Percentiles rank a stretch among this genome's conserved stretches.
These are phyloP conservation scores for Quercus wislizeni DNA, from an alignment of 306 rosid genomes.

Conservation along the genomic window DNA sequence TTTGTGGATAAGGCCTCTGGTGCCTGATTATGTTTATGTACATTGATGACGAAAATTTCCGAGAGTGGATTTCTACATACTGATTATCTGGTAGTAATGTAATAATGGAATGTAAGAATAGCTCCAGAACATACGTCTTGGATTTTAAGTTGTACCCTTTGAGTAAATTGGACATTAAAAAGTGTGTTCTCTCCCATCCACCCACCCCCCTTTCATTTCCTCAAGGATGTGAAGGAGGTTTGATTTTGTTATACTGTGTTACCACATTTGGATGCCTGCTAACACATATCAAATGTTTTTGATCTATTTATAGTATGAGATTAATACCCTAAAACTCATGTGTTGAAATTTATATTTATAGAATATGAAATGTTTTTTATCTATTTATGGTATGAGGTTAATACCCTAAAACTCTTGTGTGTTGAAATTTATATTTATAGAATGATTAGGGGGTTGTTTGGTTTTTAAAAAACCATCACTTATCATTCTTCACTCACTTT, in stretches of 20 bases:
- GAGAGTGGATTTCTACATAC: neutral
- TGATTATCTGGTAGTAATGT: neutral
- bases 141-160: neutral
- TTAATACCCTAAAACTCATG: neutral
- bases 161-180: neutral
- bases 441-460: no score
- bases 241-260: neutral
- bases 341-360: no score
- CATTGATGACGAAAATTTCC: constrained; percentile 20
- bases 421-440: no score
- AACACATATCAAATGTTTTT: neutral
- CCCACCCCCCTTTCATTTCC: neutral
- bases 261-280: neutral
- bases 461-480: no score
- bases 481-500: no score
- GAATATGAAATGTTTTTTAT: neutral
- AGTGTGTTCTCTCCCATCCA: no score
- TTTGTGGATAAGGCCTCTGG: neutral
- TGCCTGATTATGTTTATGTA: neutral
- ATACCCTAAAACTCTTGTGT: no score
- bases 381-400: neutral
- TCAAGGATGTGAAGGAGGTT: neutral
- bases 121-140: neutral
- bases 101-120: neutral
- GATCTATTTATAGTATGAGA: neutral